Evolutionary conservation across 805 yeast species (phyloP).

Genomic region (Saturnispora halmiae): DNA sequence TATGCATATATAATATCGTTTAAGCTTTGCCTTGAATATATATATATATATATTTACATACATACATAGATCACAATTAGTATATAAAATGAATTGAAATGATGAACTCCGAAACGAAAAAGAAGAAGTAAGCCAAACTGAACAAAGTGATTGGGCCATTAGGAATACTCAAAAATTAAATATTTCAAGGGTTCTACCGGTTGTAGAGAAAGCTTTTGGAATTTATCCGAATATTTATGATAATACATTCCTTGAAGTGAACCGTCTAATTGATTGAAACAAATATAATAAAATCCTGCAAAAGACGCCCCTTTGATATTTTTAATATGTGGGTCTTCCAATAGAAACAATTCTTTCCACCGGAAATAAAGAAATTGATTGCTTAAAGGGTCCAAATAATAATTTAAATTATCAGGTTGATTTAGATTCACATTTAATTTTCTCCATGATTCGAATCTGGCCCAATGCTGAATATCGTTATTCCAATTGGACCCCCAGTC

Average conservation of each 20-base stretch:
- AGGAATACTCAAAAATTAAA: conserved; percentile 3
- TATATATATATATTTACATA: too few relatives aligned
- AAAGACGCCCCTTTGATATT: conserved; percentile 68
- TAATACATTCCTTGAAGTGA: conserved; percentile 72
- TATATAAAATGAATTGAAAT: background rate
- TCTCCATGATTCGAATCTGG: conserved; percentile 35
- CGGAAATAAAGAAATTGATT: conserved; percentile 69
- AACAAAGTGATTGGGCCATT: background rate
- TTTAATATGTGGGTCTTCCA: conserved; percentile 65
- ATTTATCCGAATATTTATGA: conserved; percentile 69
- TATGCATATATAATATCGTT: too few relatives aligned
- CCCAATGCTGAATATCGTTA: conserved; percentile 60
- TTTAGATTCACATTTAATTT: conserved; percentile 25
- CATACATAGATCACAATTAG: too few relatives aligned
- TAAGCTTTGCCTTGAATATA: too few relatives aligned
- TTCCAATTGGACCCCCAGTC: conserved; percentile 43
- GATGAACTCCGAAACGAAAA: background rate
- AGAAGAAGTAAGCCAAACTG: background rate
- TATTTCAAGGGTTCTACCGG: conserved; percentile 4
- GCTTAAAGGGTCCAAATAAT: conserved; percentile 21
- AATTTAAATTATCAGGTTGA: conserved; percentile 22
- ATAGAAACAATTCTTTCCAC: conserved; percentile 86
- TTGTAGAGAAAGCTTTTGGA: conserved; percentile 63
- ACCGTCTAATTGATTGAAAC: conserved; percentile 71
- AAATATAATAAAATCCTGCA: conserved; percentile 87